Evolutionary conservation across 2,329 filamentous ascomycete species (phyloP).

Genomic region (Drechslera avenae): DNA sequence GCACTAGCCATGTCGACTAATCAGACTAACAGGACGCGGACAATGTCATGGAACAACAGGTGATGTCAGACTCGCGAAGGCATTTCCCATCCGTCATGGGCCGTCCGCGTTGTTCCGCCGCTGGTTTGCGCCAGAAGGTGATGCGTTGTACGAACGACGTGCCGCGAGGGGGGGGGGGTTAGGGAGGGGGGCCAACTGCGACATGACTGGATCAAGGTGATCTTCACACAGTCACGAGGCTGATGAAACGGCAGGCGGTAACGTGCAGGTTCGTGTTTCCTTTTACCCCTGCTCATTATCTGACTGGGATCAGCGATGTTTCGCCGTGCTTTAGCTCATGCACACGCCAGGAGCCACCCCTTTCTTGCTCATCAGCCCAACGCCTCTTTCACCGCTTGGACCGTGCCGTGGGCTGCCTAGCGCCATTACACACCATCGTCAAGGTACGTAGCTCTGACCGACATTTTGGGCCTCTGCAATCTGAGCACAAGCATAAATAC

Average conservation of each 20-base stretch:
- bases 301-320: constrained; percentile 47
- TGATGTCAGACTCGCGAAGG: constrained; percentile 44
- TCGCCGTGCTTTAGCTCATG: constrained; percentile 45
- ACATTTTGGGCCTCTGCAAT: constrained; percentile 46
- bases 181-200: constrained; percentile 29
- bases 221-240: constrained; percentile 48
- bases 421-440: constrained; percentile 49
- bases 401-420: constrained; percentile 45
- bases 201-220: constrained; percentile 44
- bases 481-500: constrained; percentile 50
- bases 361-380: constrained; percentile 47
- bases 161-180: constrained; percentile 25
- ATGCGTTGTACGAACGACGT: constrained; percentile 31
- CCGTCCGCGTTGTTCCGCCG: constrained; percentile 9
- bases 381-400: constrained; percentile 49
- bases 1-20: constrained; percentile 36
- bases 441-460: constrained; percentile 48
- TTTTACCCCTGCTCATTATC: constrained; percentile 38
- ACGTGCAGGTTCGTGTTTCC: constrained; percentile 45
- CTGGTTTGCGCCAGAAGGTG: constrained; percentile 21
- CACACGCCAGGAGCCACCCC: constrained; percentile 47
- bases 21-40: constrained; percentile 36
- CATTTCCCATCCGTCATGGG: constrained; percentile 21
- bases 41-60: constrained; percentile 15
- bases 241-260: constrained; percentile 47